Evolutionary conservation across 1,139 yeast genomes (phyloP).

Genomic region (Yamadazyma oceani): DNA sequence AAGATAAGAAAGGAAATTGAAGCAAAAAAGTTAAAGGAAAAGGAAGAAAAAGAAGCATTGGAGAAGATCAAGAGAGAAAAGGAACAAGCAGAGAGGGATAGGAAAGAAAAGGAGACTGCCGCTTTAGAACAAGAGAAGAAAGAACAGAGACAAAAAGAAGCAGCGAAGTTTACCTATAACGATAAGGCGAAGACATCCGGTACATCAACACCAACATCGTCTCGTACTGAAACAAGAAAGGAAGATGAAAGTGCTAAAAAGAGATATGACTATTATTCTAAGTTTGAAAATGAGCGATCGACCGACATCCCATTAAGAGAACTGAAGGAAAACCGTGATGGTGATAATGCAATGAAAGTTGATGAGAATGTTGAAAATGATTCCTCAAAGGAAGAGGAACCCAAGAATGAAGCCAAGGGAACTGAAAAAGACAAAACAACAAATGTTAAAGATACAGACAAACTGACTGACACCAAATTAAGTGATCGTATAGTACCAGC

Average conservation of each 20-base stretch:
- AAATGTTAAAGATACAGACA: slow-evolving; percentile 4
- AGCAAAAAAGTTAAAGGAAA: slow-evolving; percentile 6
- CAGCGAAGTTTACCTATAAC: slow-evolving; percentile 22
- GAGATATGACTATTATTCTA: slow-evolving; percentile 25
- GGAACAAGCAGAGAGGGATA: slow-evolving; percentile 19
- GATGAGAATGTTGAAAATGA: slow-evolving; percentile 5
- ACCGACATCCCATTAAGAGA: background rate
- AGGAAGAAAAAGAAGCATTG: slow-evolving; percentile 25
- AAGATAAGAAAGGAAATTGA: slow-evolving; percentile 15
- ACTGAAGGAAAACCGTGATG: slow-evolving; percentile 6
- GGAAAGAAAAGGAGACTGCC: slow-evolving; percentile 17
- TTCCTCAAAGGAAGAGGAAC: slow-evolving; percentile 2
- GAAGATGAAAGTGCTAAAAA: background rate
- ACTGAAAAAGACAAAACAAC: slow-evolving; percentile 1
- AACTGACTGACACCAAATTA: background rate
- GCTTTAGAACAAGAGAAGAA: slow-evolving; percentile 13
- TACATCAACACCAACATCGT: slow-evolving; percentile 10
- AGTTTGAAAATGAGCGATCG: slow-evolving; percentile 15
- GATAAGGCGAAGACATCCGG: slow-evolving; percentile 12
- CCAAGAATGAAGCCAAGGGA: background rate
- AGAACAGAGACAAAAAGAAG: slow-evolving; percentile 13
- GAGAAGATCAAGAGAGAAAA: slow-evolving; percentile 18
- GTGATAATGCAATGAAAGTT: slow-evolving; percentile 7
- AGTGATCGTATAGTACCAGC: background rate
- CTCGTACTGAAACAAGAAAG: slow-evolving; percentile 24